Conservation (phyloP, 139 green algal species). For the Edaphochlamys debaryana region DNA sequence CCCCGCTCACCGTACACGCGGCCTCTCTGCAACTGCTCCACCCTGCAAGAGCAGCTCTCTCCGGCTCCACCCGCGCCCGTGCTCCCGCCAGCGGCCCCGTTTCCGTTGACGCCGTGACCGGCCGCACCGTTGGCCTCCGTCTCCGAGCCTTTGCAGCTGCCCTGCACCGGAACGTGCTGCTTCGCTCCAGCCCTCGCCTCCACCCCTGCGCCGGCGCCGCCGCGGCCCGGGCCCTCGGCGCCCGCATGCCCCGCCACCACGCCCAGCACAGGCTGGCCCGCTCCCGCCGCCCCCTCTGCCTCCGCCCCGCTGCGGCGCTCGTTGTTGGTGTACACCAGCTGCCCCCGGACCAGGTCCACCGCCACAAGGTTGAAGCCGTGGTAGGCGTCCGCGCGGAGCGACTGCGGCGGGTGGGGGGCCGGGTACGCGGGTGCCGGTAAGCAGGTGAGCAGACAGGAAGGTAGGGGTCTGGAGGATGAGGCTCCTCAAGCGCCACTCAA, state of each 20-base stretch:
- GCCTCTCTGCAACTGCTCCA: conserved; percentile 29
- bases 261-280: neutral
- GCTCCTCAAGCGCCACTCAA: too few relatives aligned
- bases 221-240: too few relatives aligned
- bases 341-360: conserved; percentile 67
- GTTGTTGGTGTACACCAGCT: conserved; percentile 69
- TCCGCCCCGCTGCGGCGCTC: too few relatives aligned
- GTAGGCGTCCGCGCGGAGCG: conserved; percentile 45
- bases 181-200: neutral
- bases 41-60: neutral
- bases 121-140: neutral
- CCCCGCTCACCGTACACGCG: conserved; percentile 57
- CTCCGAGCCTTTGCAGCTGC: neutral
- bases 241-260: neutral
- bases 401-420: neutral
- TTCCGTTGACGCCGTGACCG: too few relatives aligned
- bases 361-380: conserved; percentile 75
- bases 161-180: too few relatives aligned
- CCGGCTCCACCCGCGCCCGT: neutral
- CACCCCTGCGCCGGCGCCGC: too few relatives aligned
- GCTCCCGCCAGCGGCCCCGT: neutral
- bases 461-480: too few relatives aligned
- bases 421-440: neutral
- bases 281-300: too few relatives aligned
- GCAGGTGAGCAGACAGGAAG: neutral